Evolutionary conservation across 2,329 filamentous ascomycete genomes (phyloP), one percentile per base, ranked within the genome.

Genomic region (Mycosphaerella arachidis): DNA sequence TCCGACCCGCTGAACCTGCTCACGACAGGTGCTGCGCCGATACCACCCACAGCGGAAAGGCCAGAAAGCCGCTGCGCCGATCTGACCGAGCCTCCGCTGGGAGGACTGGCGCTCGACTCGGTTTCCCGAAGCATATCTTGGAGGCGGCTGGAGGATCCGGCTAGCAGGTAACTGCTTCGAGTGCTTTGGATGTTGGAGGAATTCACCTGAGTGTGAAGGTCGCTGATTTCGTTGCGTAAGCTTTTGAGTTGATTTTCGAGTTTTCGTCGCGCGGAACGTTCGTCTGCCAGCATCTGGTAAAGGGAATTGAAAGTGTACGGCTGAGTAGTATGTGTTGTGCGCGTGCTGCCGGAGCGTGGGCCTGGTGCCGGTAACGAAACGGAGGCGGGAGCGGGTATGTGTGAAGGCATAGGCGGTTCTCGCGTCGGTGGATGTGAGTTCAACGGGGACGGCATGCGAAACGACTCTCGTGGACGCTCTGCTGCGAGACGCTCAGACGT

Each of bases 251-350:
- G 68, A 9, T 50, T 66, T 53, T 75, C 72, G 20, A 75, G 66
- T 18, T 66, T 68, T n/a, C 71, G 67, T 8, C 73, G 70, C 1
- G 72, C 72, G 7, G 67, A 67, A n/a, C 73, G 69, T 58, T 75
- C 73, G 60, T 73, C 70, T 37, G 71, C 63, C n/a, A 75, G 68
- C 69, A 74, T 73, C 51, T 73, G 70, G 61, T 74, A 75, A 6
- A 75, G 68, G 1, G 72, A 71, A 29, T 68, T 67, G 65, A 74
- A 72, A 4, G 71, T 72, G 27, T 67, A 65, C 16, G 63, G 63
- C 35, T 65, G 67, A 6, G 51, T 37, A 7, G 51, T 30, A 7
- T 16, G 13, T 10, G 56, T 57, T 24, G 51, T 48, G 27, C n/a
- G 33, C 10, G 52, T 57, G 20, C 46, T 50, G 46, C 46, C 12